Conservation (phyloP, 805 yeast species). For the Candida germanica region DNA sequence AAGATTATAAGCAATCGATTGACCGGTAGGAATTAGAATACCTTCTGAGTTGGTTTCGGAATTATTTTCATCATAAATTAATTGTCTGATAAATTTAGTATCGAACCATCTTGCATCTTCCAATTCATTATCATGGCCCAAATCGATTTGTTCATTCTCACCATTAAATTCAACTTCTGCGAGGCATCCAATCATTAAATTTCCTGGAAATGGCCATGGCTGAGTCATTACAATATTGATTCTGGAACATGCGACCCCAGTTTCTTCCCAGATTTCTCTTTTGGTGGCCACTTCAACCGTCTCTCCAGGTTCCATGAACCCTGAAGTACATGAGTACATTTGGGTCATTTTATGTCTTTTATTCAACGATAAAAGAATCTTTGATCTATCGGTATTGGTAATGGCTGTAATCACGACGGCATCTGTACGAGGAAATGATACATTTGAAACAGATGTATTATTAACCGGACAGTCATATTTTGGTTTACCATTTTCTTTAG, state of each 20-base stretch:
- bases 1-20: conserved; percentile 43
- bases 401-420: conserved; percentile 83
- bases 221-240: conserved; percentile 71
- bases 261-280: conserved; percentile 93
- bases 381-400: conserved; percentile 55
- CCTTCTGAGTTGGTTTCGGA: conserved; percentile 31
- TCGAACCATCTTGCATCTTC: conserved; percentile 86
- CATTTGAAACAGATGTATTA: conserved; percentile 56
- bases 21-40: conserved; percentile 40
- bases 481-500: conserved; percentile 15
- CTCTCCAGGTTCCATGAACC: conserved; percentile 95
- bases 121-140: conserved; percentile 84
- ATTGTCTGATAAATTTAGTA: conserved; percentile 44
- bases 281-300: conserved; percentile 83
- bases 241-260: conserved; percentile 66
- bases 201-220: conserved; percentile 98
- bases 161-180: conserved; percentile 74
- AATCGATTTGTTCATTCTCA: conserved; percentile 57
- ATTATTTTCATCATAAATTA: conserved; percentile 26
- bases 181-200: conserved; percentile 89
- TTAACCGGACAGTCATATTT: conserved; percentile 35
- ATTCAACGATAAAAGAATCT: conserved; percentile 68
- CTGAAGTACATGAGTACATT: conserved; percentile 87
- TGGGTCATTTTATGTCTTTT: conserved; percentile 51
- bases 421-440: conserved; percentile 90